These are phyloP conservation scores for Osmozyma mogii DNA, from an alignment of 805 yeast genomes.

Conservation along the genomic window DNA sequence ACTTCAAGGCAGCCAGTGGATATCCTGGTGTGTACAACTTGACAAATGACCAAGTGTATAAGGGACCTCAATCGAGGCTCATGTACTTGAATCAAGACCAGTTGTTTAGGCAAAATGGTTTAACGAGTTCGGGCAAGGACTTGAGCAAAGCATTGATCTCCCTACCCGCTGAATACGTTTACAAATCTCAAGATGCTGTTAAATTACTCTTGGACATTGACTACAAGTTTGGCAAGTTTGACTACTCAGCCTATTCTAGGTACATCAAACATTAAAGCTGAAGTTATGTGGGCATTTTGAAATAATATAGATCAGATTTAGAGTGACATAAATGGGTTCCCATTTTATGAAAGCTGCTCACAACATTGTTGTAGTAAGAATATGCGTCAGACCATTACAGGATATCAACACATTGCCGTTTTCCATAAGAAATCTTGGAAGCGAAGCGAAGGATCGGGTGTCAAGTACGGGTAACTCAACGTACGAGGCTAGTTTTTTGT, in stretches of 20 bases:
- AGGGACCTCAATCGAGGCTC: slow-evolving; percentile 27
- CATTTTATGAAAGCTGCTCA: background rate
- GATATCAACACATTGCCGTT: no score
- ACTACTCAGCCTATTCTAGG: slow-evolving; percentile 38
- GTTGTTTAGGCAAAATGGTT: slow-evolving; percentile 27
- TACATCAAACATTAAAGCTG: slow-evolving; percentile 18
- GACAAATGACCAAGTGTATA: slow-evolving; percentile 34
- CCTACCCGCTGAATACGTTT: slow-evolving; percentile 38
- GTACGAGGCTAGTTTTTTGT: no score
- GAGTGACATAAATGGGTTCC: slow-evolving; percentile 1
- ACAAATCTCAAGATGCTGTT: slow-evolving; percentile 53
- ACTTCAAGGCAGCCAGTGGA: slow-evolving; percentile 36
- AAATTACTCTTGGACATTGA: slow-evolving; percentile 57
- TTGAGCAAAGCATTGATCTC: slow-evolving; percentile 32
- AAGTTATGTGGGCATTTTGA: slow-evolving; percentile 1
- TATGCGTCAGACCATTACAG: no score
- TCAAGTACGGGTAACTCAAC: no score
- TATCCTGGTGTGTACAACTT: slow-evolving; percentile 39
- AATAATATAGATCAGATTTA: slow-evolving; percentile 2
- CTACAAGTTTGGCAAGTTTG: slow-evolving; percentile 51
- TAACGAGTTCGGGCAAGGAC: slow-evolving; percentile 17
- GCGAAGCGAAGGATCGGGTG: no score
- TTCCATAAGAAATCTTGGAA: no score
- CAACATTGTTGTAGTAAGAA: no score
- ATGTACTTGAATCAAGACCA: slow-evolving; percentile 28